Evolutionary conservation across 2,329 filamentous ascomycete species (phyloP).

Genomic region (Stagonosporopsis tanaceti): DNA sequence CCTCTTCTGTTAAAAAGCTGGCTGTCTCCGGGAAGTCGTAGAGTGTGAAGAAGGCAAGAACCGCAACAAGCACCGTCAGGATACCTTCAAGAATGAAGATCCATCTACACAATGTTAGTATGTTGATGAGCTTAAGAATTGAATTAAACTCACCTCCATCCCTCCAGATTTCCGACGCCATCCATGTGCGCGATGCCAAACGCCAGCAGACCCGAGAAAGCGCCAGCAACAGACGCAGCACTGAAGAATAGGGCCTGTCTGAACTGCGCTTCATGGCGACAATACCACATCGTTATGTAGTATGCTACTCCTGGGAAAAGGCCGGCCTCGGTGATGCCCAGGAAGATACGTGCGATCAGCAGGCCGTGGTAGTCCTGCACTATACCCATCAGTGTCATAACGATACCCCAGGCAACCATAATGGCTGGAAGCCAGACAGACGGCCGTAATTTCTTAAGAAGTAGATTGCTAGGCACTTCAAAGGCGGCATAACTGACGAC

Average conservation of each 20-base stretch:
- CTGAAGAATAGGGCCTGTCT: constrained; percentile 67
- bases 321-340: constrained; percentile 51
- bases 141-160: constrained; percentile 11
- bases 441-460: constrained; percentile 66
- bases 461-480: constrained; percentile 66
- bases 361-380: constrained; percentile 57
- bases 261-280: constrained; percentile 65
- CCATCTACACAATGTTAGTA: constrained; percentile 25
- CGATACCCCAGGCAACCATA: constrained; percentile 60
- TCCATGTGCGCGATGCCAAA: constrained; percentile 65
- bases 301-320: constrained; percentile 47
- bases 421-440: constrained; percentile 53
- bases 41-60: constrained; percentile 61
- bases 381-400: constrained; percentile 61
- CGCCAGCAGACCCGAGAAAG: constrained; percentile 68
- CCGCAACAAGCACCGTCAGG: constrained; percentile 46
- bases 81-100: constrained; percentile 51
- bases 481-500: constrained; percentile 45
- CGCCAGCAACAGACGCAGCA: constrained; percentile 64
- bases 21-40: constrained; percentile 70
- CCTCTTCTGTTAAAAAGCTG: constrained; percentile 61
- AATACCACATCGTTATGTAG: constrained; percentile 70
- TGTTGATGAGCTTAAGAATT: too few species aligned
- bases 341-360: constrained; percentile 56
- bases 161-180: constrained; percentile 15